These are phyloP conservation scores for Lophiotrema nucula DNA, from an alignment of 495 filamentous ascomycete species.

Conservation along the genomic window DNA sequence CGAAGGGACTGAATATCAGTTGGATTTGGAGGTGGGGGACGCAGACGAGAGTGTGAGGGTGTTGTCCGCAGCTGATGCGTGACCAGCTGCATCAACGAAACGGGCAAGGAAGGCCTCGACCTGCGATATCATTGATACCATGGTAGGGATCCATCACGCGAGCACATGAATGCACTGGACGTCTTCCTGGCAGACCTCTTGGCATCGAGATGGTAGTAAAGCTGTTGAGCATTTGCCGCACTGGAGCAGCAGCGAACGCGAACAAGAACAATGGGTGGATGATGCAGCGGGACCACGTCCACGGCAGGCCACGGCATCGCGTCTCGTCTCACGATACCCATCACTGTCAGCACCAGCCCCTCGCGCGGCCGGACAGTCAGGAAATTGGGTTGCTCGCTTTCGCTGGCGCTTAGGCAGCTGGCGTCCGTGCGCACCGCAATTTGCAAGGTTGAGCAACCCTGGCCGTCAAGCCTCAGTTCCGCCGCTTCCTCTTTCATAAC, in stretches of 20 bases:
- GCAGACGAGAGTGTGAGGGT: not conserved
- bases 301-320: not conserved
- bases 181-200: no score
- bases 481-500: conserved; percentile 20
- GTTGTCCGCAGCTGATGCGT: not conserved
- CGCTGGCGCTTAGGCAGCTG: conserved; percentile 1
- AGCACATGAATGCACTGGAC: not conserved
- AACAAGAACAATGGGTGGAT: not conserved
- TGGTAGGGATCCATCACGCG: not conserved
- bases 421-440: conserved; percentile 11
- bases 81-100: not conserved
- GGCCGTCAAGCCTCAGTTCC: conserved; percentile 16
- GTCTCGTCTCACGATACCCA: not conserved
- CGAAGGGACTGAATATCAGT: no score
- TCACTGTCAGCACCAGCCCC: not conserved
- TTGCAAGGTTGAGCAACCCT: not conserved
- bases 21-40: no score
- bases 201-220: not conserved
- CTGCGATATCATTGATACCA: not conserved
- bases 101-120: not conserved
- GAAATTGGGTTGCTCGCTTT: conserved; percentile 3
- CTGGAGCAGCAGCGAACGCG: not conserved
- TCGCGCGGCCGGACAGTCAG: not conserved
- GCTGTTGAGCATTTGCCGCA: not conserved
- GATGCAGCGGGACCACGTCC: not conserved